These are phyloP conservation scores for Xenoacremonium recifei DNA, from an alignment of 2,329 filamentous ascomycete genomes.

Conservation along the genomic window DNA sequence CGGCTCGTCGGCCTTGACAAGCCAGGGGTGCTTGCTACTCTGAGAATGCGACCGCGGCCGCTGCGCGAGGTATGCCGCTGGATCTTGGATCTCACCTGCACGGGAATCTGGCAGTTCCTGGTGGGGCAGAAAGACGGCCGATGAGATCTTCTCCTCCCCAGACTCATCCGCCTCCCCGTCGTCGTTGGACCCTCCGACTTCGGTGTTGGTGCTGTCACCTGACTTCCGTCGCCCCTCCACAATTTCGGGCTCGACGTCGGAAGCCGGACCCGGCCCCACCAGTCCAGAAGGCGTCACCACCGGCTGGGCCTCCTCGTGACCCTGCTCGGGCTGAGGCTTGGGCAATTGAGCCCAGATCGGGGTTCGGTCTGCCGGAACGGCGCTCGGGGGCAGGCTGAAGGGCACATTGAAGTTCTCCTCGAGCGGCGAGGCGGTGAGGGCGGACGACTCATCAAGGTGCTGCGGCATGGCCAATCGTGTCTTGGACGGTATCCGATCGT, in stretches of 20 bases:
- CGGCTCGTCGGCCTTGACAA: conserved; percentile 56
- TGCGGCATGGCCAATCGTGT: background rate
- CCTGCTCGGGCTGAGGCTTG: conserved; percentile 11
- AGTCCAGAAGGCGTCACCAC: conserved; percentile 14
- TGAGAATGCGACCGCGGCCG: conserved; percentile 43
- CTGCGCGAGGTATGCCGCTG: conserved; percentile 40
- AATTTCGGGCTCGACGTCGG: conserved; percentile 22
- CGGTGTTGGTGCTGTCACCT: conserved; percentile 34
- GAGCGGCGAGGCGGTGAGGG: conserved; percentile 19
- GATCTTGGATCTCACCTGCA: conserved; percentile 28
- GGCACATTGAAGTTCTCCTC: conserved; percentile 27
- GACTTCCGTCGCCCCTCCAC: conserved; percentile 35
- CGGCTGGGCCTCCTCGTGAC: conserved; percentile 20
- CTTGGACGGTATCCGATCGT: conserved; percentile 11
- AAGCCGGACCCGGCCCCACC: conserved; percentile 25
- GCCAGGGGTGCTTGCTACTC: conserved; percentile 48
- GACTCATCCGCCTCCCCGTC: conserved; percentile 53
- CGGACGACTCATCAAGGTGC: conserved; percentile 13
- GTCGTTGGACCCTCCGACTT: conserved; percentile 38
- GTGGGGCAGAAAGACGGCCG: conserved; percentile 78
- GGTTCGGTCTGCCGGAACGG: conserved; percentile 6
- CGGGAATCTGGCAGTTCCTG: conserved; percentile 49
- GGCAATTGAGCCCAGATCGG: conserved; percentile 16
- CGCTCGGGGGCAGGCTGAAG: conserved; percentile 20
- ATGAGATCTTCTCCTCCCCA: conserved; percentile 83